Base-by-base conservation (phyloP, 169 alveolate genomes). In the Plasmodium gaboni region DNA sequence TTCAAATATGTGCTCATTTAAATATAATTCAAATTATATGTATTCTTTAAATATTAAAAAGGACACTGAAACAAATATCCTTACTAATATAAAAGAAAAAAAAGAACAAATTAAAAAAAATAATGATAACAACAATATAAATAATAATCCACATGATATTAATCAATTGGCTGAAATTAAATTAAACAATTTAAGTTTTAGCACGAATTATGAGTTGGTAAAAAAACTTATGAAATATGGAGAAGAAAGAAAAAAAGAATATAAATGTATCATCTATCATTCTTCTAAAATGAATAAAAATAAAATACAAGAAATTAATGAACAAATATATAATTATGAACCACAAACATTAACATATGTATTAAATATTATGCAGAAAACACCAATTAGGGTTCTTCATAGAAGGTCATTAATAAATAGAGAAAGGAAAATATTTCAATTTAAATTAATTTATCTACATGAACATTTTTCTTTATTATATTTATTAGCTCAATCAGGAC, bases 321-420 rank as follows among this genome's bases (percentile, higher is more conserved):
- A 69, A 2, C 70, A 86, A 38, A 60, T 86, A 42, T 70, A 59
- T 42, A 86, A 61, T 86, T 71, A 86, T 86, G 85, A 86, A 70
- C 44, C 44, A 32, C 60, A 86, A 59, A 70, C 60, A 26, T 42
- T 22, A 38, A 17, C 28, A 2, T 86, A 59, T 22, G 57, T 86
- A 15, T n/a, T 86, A 42, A 86, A 26, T 5, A 44, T 97, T 50
- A 76, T 69, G 5, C 97, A 97, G 87, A 95, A 93, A 88, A 97
- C 98, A 1, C 98, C 98, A 19, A 73, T 97, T 17, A 89, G 98
- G 65, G 98, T 97, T 46, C 92, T 97, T 46, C 98, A 97, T 86
- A 92, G 98, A 91, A 92, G 98, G 73, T 80, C 96, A 24, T 72
- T 94, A 55, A 87, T 91, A 73, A 93, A 88, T 57, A 92, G 98